Evolutionary conservation across 208 protist genomes (phyloP), one percentile per base, ranked within the genome.

Genomic region (Jaenimonas drosophilae): DNA sequence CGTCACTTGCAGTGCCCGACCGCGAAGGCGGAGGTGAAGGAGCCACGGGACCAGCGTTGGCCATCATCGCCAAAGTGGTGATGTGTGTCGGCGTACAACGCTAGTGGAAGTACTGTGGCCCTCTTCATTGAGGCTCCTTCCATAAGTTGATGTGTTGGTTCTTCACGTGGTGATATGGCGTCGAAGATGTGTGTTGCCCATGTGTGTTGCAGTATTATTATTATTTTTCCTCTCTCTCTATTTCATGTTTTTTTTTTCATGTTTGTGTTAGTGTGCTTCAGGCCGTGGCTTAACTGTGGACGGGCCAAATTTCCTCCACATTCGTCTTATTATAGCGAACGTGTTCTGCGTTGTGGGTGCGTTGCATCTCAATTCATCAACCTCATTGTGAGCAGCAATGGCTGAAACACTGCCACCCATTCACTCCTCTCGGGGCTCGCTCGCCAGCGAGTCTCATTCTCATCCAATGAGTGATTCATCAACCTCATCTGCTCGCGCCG

Each of bases 21-120:
- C 16, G 75, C 54, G 20, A 68, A 61, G 32, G 43, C 63, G 27
- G 85, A 90, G 50, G 73, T 94, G 44, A 69, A 71, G 52, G 80
- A 94, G 67, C 85, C 85, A 24, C 70, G 85, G 4, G 85, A 94
- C 51, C 85, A 94, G 59, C 70, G 85, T 6, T 94, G 85, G 85
- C 85, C 85, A 4, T 29, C 77, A 6, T 94, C 85, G 19, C 85
- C 85, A n/a, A 94, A 94, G 59, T 90, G 80, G 85, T 94, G 58
- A 55, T n/a, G 25, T 42, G 23, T 34, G 31, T 34, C 9, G 11
- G 9, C 11, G 9, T 9, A 14, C 14, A 16, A 16, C 14, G 31
- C 31, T 34, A 14, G 14, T 14, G 31, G 14, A 34, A 34, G 14
- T 34, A 34, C 9, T 34, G 14, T 34, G 9, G 9, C 14, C 14